A percentile compares a stretch with the other conserved stretches of the same genome.
Conservation (phyloP, 768 basidiomycete genomes). For the Russula virescens region DNA sequence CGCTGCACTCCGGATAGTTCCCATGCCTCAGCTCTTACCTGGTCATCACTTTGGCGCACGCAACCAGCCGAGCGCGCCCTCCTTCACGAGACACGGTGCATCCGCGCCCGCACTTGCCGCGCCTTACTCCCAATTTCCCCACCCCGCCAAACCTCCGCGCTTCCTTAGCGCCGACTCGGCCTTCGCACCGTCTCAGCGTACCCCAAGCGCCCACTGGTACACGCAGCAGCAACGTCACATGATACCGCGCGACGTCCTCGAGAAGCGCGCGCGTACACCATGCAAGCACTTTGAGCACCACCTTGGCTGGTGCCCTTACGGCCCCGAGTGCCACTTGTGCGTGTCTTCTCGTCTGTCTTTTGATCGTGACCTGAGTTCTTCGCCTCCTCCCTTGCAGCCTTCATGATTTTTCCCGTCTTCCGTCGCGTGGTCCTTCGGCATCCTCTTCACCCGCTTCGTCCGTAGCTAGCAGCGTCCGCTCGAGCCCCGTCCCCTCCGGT, state of each 20-base stretch:
- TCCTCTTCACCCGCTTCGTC: constrained; percentile 1
- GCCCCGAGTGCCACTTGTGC: constrained; percentile 12
- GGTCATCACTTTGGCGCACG: background rate
- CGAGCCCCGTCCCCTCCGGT: constrained; percentile 1
- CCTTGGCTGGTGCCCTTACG: constrained; percentile 18
- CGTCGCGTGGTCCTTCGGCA: background rate
- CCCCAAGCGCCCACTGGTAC: background rate
- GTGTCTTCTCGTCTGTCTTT: background rate
- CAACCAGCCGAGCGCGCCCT: background rate
- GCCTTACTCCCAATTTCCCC: background rate
- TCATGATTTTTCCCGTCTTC: constrained; percentile 7
- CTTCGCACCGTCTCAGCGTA: background rate
- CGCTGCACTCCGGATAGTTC: background rate
- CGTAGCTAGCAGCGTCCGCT: constrained; percentile 8
- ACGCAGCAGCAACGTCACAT: background rate
- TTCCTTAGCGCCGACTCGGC: background rate
- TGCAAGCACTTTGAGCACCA: constrained; percentile 16
- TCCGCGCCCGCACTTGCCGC: background rate
- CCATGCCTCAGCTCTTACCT: background rate
- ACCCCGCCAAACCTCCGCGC: background rate
- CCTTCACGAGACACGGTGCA: background rate
- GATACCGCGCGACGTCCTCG: constrained; percentile 3
- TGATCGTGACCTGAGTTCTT: background rate
- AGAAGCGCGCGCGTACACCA: constrained; percentile 5
- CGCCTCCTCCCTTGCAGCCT: background rate